phyloP scores from a whole-genome alignment of 2,329 filamentous ascomycete species.

The Calonectria honghensis region DNA sequence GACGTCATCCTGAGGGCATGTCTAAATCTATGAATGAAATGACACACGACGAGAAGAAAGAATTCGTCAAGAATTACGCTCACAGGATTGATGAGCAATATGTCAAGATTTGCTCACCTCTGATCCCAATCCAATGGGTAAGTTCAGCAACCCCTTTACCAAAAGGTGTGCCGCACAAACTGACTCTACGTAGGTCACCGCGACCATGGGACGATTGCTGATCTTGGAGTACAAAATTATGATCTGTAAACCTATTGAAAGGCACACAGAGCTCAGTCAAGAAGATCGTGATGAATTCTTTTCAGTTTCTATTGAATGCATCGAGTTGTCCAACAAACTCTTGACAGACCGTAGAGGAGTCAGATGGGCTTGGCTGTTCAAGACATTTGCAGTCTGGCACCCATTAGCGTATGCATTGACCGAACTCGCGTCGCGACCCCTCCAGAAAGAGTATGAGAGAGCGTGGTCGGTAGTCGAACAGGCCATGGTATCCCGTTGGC shows the following conservation, averaged over 20 bases:
- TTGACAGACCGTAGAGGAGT: neutral
- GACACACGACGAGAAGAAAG: neutral
- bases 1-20: neutral
- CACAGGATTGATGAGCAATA: neutral
- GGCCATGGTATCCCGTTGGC: conserved; percentile 1
- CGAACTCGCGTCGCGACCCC: neutral
- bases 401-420: neutral
- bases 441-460: neutral
- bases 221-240: neutral
- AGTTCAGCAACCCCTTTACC: neutral
- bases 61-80: neutral
- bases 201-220: neutral
- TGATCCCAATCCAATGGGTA: conserved; percentile 2
- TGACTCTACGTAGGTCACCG: neutral
- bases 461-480: conserved; percentile 3
- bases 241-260: neutral
- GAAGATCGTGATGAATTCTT: neutral
- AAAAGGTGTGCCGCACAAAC: neutral
- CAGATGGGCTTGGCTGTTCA: conserved; percentile 19
- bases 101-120: neutral
- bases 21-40: neutral
- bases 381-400: conserved; percentile 12
- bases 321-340: neutral
- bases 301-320: neutral
- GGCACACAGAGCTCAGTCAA: neutral